These are phyloP conservation scores for Oryza brachyantha DNA, from an alignment of 176 grass and related monocot species.

Conservation along the genomic window DNA sequence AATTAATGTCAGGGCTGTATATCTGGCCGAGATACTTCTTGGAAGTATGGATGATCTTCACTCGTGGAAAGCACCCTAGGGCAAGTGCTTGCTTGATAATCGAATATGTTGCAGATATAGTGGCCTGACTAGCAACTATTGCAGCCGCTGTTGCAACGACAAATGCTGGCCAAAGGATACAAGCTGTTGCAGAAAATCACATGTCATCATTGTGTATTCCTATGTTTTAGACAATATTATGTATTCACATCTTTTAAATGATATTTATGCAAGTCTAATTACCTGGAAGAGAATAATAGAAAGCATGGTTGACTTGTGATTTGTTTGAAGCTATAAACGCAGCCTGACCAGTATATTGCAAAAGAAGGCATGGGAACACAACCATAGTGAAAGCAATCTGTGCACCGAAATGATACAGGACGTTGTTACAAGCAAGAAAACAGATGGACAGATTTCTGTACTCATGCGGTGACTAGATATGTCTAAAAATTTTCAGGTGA, in stretches of 20 bases:
- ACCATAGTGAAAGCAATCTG: slow-evolving; percentile 83
- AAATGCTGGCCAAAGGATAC: slow-evolving; percentile 75
- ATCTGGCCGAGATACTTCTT: slow-evolving; percentile 80
- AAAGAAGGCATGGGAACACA: slow-evolving; percentile 82
- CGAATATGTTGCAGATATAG: slow-evolving; percentile 79
- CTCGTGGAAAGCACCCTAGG: slow-evolving; percentile 83
- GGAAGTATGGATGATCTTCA: slow-evolving; percentile 85
- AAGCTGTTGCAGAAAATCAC: slow-evolving; percentile 31
- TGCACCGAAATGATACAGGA: neutral
- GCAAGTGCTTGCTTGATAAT: slow-evolving; percentile 88
- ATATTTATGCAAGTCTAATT: neutral
- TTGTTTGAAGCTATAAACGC: slow-evolving; percentile 59
- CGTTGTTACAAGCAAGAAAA: neutral
- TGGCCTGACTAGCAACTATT: slow-evolving; percentile 90
- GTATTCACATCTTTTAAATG: too few relatives aligned
- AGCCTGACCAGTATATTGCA: slow-evolving; percentile 91
- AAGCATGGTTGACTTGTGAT: slow-evolving; percentile 30
- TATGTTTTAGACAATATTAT: too few relatives aligned
- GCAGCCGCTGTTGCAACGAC: slow-evolving; percentile 67
- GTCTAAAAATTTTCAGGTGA: neutral
- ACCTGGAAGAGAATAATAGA: slow-evolving; percentile 84
- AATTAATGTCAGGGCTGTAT: slow-evolving; percentile 94
- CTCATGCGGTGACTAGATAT: slow-evolving; percentile 4
- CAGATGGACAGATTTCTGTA: neutral
- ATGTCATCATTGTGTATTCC: neutral